Evolutionary conservation across 1,284 basidiomycete genomes (phyloP).

Genomic region (Papiliotrema flavescens): DNA sequence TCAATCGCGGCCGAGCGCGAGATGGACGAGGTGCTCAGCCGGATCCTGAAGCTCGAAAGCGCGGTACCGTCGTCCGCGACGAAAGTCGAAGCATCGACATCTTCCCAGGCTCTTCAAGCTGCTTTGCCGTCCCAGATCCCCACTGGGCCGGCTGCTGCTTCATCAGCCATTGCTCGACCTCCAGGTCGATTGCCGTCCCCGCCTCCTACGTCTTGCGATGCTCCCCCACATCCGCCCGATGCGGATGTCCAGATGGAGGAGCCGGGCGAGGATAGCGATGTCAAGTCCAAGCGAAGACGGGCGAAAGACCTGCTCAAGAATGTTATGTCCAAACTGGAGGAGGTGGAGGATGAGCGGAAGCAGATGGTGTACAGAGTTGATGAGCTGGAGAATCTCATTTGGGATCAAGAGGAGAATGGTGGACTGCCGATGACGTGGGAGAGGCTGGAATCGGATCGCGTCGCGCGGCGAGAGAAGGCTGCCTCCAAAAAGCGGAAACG

Average conservation of each 20-base stretch:
- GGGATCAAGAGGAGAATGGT: neutral
- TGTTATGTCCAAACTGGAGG: neutral
- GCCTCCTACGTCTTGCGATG: no score
- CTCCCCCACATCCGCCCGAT: neutral
- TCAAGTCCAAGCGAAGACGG: neutral
- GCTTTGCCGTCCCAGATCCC: no score
- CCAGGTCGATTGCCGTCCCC: no score
- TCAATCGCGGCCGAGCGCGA: no score
- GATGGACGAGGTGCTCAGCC: no score
- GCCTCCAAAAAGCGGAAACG: neutral
- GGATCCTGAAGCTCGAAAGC: no score
- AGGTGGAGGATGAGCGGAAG: neutral
- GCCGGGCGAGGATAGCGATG: neutral
- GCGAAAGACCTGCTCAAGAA: neutral
- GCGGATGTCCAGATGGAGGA: neutral
- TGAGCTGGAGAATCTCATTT: slow-evolving; percentile 9
- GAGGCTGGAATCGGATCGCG: neutral
- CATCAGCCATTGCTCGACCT: no score
- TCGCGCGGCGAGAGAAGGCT: neutral
- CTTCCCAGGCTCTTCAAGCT: no score
- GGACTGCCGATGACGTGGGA: neutral
- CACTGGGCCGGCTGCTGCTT: no score
- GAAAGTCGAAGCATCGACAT: no score
- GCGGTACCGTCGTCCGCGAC: no score
- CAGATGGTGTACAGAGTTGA: slow-evolving; percentile 3